Base-by-base conservation (phyloP, 306 rosid species). In the Vigna unguiculata region DNA sequence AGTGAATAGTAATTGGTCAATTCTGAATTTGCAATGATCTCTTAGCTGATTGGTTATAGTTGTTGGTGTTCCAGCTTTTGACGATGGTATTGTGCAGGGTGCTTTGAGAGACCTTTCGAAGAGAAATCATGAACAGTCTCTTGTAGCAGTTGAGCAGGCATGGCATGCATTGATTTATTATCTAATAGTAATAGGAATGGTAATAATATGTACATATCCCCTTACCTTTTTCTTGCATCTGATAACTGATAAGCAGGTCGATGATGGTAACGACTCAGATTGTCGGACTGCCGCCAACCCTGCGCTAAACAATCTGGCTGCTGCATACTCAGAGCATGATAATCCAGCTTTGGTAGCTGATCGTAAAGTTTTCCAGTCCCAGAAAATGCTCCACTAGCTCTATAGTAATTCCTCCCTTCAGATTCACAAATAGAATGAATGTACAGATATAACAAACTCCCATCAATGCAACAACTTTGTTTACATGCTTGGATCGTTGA, bases 91-190 rank as follows among this genome's bases (percentile, higher is more conserved):
- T 75, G 71, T 87, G 82, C 86, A 94, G 97, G 97, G 98, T 64
- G 82, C 88, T 75, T 81, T 91, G 85, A 91, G 94, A 80, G 97
- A 91, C 49, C 90, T 90, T 71, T 85, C 98, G 16, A 91, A 90
- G 87, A 91, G 84, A 83, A 82, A 66, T 45, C 97, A 78, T 16
- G 96, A 92, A 79, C 85, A 77, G 53, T 16, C 90, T 76, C 65
- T 62, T 69, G 65, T 71, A 67, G 82, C 67, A n/a, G 82, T 66
- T 19, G 85, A 83, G 78, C 96, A 86, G 85, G 97, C 90, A 67
- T 79, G 85, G 97, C 90, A 67, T 79, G 65, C 64, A 48, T 66
- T 60, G 46, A 32, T 75, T 79, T 34, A 11, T 45, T n/a, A 53
- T 65, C 57, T 59, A 12, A n/a, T n/a, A n/a, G 68, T 59, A 25